Conservation (phyloP, 2,329 filamentous ascomycete species). For the Torrubiellomyces zombiae region DNA sequence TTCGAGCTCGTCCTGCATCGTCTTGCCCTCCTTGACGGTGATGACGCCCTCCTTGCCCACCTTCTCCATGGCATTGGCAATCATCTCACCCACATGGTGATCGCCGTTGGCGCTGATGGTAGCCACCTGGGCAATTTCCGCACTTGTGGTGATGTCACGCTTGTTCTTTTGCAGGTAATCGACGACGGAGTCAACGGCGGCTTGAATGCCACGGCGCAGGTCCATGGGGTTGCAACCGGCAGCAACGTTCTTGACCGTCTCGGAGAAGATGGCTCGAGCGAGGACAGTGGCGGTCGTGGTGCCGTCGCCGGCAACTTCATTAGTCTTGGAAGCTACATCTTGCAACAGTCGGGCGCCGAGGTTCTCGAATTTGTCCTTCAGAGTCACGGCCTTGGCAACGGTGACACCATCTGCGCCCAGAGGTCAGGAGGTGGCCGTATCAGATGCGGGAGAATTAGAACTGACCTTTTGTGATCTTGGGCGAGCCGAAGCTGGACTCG, state of each 20-base stretch:
- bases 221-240: constrained; percentile 99
- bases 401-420: constrained; percentile 63
- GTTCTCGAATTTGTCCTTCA: constrained; percentile 99
- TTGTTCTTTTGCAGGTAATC: constrained; percentile 91
- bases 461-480: constrained; percentile 96
- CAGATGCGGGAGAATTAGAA: background rate
- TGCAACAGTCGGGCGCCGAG: constrained; percentile 91
- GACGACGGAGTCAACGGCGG: constrained; percentile 86
- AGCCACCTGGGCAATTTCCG: constrained; percentile 93
- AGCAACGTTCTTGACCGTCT: constrained; percentile 99
- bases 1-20: constrained; percentile 91
- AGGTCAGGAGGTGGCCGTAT: constrained; percentile 5
- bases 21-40: constrained; percentile 99
- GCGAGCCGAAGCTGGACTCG: constrained; percentile 94
- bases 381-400: constrained; percentile 72
- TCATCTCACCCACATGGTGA: constrained; percentile 82
- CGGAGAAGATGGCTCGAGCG: constrained; percentile 94
- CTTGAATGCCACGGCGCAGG: constrained; percentile 89
- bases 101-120: constrained; percentile 98
- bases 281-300: constrained; percentile 97
- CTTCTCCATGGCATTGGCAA: constrained; percentile 98
- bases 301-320: constrained; percentile 96
- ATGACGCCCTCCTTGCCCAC: constrained; percentile 99
- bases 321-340: constrained; percentile 98
- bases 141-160: constrained; percentile 93